Evolutionary conservation across 179 eudicot genomes (phyloP).

Genomic region (Spergularia azorica): DNA sequence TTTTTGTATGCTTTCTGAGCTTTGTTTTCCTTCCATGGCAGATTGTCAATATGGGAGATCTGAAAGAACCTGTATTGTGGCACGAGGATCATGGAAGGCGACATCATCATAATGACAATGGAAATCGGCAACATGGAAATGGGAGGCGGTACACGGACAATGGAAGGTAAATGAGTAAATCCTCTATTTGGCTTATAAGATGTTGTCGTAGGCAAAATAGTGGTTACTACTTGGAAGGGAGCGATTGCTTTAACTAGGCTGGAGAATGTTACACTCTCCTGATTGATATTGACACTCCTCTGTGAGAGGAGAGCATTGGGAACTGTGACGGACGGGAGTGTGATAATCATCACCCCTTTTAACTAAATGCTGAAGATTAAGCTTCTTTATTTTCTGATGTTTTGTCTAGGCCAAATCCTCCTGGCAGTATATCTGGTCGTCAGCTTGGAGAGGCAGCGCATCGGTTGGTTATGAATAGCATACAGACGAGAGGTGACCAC

Average conservation of each 20-base stretch:
- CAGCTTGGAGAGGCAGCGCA: conserved; percentile 93
- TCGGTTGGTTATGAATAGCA: conserved; percentile 74
- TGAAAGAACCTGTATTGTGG: conserved; percentile 71
- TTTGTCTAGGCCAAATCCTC: conserved; percentile 45
- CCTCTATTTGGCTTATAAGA: background rate
- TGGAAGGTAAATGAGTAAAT: conserved; percentile 20
- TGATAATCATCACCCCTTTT: background rate
- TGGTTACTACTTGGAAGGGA: background rate
- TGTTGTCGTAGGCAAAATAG: background rate
- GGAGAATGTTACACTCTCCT: too few relatives aligned
- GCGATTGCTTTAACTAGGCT: conserved; percentile 11
- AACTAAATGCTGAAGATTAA: background rate
- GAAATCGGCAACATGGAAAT: conserved; percentile 30
- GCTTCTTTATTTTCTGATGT: background rate
- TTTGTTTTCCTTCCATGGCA: conserved; percentile 24
- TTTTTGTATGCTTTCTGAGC: background rate
- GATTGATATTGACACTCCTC: too few relatives aligned
- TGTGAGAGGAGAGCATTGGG: too few relatives aligned
- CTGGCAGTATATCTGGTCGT: conserved; percentile 63
- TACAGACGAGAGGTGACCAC: conserved; percentile 46
- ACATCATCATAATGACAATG: conserved; percentile 45
- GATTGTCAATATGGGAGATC: conserved; percentile 67
- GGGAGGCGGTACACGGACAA: conserved; percentile 17
- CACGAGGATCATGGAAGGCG: conserved; percentile 64
- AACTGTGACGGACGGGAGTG: too few relatives aligned